Base-by-base conservation (phyloP, 1,284 basidiomycete genomes). In the Moesziomyces globuligerus region DNA sequence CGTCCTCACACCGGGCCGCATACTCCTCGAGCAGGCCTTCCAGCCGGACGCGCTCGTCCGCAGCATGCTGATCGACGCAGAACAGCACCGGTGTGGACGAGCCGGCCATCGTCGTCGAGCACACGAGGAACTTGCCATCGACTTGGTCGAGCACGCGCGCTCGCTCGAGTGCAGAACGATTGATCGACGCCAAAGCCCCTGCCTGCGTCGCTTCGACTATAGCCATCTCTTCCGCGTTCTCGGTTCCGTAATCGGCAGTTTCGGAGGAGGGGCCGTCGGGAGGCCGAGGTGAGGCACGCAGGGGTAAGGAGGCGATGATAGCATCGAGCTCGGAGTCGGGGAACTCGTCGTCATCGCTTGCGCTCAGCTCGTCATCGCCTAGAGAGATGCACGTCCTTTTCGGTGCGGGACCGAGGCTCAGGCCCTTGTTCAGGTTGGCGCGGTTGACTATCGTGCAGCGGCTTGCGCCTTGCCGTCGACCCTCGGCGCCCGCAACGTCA, bases 21-120 rank as follows among this genome's bases (percentile, higher is more conserved):
- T 92, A 82, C 49, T 89, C 87, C 64, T 86, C 85, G 54, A 94
- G 85, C 78, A 92, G 90, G n/a, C 85, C 84, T 83, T 98, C 94
- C 44, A 96, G 90, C 21, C 92, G 88, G 26, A 94, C 85, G 9
- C 94, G 88, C 83, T 98, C 69, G 79, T 96, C 92, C 8, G 93
- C 94, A 5, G 94, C 94, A 80, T 98, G 94, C 82, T 98, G 94
- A 84, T 98, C 94, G 41, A 98, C 86, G 55, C 96, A 85, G 24
- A 94, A 86, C 28, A 97, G 69, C 1, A 75, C 67, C 18, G 81
- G 57, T 69, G 78, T 39, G 58, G 74, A 9, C 39, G 42, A 32
- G 15, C 23, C 13, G 3, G n/a, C 1, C 7, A 43, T 45, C 10
- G 51, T 21, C 4, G 56, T 41, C 23, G 89, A 77, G 82, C 91